Percentiles rank a stretch among this genome's conserved stretches.
Conservation (phyloP, 192 early-diverging fungal genomes). For the Coemansia guatemalensis region DNA sequence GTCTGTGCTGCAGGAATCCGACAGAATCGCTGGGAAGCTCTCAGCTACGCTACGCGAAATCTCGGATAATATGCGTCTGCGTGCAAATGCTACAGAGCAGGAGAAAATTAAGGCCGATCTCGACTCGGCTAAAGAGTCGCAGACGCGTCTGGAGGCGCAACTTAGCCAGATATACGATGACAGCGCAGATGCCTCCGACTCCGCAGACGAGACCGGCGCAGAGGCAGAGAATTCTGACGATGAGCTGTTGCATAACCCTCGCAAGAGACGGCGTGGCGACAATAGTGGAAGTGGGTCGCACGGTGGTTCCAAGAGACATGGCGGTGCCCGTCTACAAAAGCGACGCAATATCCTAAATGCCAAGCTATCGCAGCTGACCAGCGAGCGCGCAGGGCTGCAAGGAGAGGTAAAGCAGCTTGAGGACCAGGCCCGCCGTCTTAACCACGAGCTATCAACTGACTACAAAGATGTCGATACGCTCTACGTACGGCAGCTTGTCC, state of each 20-base stretch:
- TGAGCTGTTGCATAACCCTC: constrained; percentile 8
- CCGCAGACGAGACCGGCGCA: neutral
- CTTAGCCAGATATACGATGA: constrained; percentile 35
- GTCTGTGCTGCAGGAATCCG: constrained; percentile 51
- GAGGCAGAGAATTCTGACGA: constrained; percentile 12
- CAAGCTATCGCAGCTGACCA: constrained; percentile 39
- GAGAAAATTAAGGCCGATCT: constrained; percentile 43
- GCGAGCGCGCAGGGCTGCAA: constrained; percentile 55
- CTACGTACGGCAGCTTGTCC: constrained; percentile 67
- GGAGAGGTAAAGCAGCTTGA: constrained; percentile 86
- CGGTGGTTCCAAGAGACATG: constrained; percentile 15
- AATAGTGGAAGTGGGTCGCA: constrained; percentile 5
- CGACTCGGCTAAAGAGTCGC: constrained; percentile 23
- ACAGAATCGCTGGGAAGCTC: constrained; percentile 44
- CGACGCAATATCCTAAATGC: constrained; percentile 40
- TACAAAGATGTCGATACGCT: constrained; percentile 75
- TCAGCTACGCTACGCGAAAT: constrained; percentile 42
- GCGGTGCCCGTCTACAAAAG: constrained; percentile 32
- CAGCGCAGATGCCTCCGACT: neutral
- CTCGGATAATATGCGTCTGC: constrained; percentile 38
- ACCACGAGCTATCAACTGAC: constrained; percentile 66
- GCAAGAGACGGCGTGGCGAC: constrained; percentile 31
- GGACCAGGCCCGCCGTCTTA: constrained; percentile 61
- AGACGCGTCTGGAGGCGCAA: constrained; percentile 30
- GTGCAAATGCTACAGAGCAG: constrained; percentile 39